Conservation (phyloP, 176 grass and related monocot genomes). For the Triticum turgidum region DNA sequence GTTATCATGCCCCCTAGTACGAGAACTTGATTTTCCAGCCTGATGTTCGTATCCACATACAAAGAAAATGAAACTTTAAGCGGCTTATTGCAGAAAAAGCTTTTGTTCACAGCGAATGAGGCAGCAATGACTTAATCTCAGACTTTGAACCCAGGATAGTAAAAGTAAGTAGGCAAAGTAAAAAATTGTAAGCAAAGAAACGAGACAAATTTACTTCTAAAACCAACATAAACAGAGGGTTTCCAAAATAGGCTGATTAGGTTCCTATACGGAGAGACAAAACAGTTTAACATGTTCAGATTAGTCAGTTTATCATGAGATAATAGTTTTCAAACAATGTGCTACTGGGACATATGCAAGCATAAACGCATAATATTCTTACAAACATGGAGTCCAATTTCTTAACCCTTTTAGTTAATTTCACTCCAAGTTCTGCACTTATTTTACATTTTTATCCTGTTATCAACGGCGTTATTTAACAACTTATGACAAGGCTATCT, state of each 20-base stretch:
- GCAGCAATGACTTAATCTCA: neutral
- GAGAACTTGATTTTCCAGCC: constrained; percentile 80
- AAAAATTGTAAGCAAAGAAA: neutral
- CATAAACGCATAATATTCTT: constrained; percentile 3
- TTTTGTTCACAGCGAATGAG: constrained; percentile 9
- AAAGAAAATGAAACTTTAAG: neutral
- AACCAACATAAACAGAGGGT: neutral
- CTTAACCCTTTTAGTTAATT: neutral
- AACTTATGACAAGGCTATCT: neutral
- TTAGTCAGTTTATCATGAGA: neutral
- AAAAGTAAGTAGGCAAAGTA: constrained; percentile 6
- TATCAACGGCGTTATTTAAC: neutral
- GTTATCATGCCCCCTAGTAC: constrained; percentile 59
- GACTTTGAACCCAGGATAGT: constrained; percentile 16
- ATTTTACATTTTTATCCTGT: neutral
- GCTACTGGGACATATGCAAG: constrained; percentile 2
- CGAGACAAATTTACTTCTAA: neutral
- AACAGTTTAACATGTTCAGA: neutral
- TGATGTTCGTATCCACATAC: constrained; percentile 34
- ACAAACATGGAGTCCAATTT: neutral
- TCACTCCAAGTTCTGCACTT: neutral
- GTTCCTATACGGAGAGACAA: neutral
- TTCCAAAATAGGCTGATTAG: neutral
- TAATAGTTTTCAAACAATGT: constrained; percentile 6
- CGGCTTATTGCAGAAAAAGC: neutral